Conservation (phyloP, 176 grass and related monocot species). For the Cenchrus purpureus region DNA sequence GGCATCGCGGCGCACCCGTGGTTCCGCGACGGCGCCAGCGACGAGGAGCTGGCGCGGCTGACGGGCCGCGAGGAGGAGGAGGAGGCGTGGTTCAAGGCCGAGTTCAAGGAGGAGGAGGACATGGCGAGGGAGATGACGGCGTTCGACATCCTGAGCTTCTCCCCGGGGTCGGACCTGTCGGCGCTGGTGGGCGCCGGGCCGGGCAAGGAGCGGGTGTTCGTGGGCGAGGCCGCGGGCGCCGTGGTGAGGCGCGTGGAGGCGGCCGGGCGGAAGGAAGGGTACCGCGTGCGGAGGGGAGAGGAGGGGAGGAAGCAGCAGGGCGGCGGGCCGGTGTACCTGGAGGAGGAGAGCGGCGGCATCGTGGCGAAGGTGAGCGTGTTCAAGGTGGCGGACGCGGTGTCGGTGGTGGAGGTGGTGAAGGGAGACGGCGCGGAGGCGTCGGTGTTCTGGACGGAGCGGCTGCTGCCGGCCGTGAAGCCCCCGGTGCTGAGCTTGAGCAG, state of each 20-base stretch:
- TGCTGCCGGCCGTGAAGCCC: constrained; percentile 56
- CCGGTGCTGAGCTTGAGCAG: neutral
- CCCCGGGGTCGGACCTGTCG: constrained; percentile 67
- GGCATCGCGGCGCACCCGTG: constrained; percentile 63
- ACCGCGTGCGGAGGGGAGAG: constrained; percentile 11
- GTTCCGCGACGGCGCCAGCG: constrained; percentile 58
- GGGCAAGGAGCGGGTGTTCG: constrained; percentile 64
- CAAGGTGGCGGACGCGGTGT: constrained; percentile 45
- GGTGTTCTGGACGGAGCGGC: constrained; percentile 62
- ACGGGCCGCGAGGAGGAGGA: constrained; percentile 28
- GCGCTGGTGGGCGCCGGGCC: constrained; percentile 44
- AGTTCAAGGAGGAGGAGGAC: constrained; percentile 38
- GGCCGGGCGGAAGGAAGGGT: constrained; percentile 36
- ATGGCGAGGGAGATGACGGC: constrained; percentile 59
- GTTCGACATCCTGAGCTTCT: constrained; percentile 85
- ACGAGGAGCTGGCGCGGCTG: constrained; percentile 18
- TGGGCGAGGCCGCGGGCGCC: constrained; percentile 3
- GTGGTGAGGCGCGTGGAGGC: constrained; percentile 49
- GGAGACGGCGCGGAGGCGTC: constrained; percentile 43
- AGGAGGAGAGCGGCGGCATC: constrained; percentile 56
- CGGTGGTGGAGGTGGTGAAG: constrained; percentile 67
- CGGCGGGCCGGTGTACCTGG: constrained; percentile 32
- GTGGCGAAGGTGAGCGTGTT: constrained; percentile 53
- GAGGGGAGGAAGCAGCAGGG: constrained; percentile 36
- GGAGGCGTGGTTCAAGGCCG: constrained; percentile 33